Evolutionary conservation across 345 rosid genomes (phyloP).

Genomic region (Cardiospermum halicacabum): DNA sequence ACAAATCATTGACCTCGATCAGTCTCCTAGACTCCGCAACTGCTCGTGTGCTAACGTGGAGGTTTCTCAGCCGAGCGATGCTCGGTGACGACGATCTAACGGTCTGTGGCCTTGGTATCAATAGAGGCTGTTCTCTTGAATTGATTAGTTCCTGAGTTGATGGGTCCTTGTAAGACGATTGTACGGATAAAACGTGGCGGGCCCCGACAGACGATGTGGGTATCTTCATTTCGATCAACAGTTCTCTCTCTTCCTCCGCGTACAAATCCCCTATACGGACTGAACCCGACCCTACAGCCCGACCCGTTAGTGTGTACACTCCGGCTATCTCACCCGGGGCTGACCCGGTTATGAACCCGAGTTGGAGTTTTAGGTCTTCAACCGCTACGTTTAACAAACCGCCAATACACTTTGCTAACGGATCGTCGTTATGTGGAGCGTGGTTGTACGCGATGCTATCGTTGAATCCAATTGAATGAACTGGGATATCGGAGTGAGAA

Average conservation of each 20-base stretch:
- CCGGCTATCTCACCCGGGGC: conserved; percentile 59
- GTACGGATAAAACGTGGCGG: conserved; percentile 57
- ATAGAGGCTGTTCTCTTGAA: conserved; percentile 42
- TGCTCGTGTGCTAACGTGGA: conserved; percentile 74
- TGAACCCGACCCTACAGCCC: conserved; percentile 50
- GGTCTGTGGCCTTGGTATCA: conserved; percentile 45
- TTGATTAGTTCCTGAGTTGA: conserved; percentile 36
- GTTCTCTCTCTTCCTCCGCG: conserved; percentile 66
- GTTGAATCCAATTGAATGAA: conserved; percentile 50
- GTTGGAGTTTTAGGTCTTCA: conserved; percentile 60
- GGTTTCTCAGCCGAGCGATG: conserved; percentile 57
- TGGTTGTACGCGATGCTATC: conserved; percentile 23
- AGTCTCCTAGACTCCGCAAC: conserved; percentile 70
- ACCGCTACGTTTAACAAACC: conserved; percentile 47
- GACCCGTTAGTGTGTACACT: conserved; percentile 47
- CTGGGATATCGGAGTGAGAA: conserved; percentile 44
- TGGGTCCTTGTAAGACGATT: conserved; percentile 57
- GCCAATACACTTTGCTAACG: conserved; percentile 34
- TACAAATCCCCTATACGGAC: conserved; percentile 68
- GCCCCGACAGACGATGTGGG: conserved; percentile 43
- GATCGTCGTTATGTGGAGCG: conserved; percentile 44
- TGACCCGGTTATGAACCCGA: conserved; percentile 60
- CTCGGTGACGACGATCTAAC: conserved; percentile 39
- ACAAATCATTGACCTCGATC: conserved; percentile 41
- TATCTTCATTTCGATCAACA: conserved; percentile 60